phyloP scores from a whole-genome alignment of 306 rosid genomes.

The Oxytropis ochrocephala region DNA sequence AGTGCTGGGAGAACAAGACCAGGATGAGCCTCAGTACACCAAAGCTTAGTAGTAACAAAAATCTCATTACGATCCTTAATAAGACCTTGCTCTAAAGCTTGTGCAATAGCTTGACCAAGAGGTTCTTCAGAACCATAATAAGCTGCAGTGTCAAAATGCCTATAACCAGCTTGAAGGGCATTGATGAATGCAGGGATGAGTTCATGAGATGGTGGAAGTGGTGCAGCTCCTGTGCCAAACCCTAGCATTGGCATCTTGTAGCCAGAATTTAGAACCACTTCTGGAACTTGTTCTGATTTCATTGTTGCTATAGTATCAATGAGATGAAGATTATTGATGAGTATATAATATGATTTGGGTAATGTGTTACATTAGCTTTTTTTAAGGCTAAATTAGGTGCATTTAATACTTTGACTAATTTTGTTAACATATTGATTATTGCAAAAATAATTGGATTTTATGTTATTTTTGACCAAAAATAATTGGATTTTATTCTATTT shows the following conservation, averaged over 20 bases:
- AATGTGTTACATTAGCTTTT: neutral
- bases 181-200: conserved; percentile 17
- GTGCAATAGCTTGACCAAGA: conserved; percentile 27
- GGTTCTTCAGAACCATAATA: conserved; percentile 37
- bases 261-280: conserved; percentile 28
- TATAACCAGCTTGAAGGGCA: conserved; percentile 27
- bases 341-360: neutral
- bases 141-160: conserved; percentile 45
- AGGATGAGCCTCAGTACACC: conserved; percentile 35
- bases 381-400: neutral
- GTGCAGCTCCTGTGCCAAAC: conserved; percentile 25
- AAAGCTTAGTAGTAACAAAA: conserved; percentile 46
- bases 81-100: conserved; percentile 32
- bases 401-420: neutral
- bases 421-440: neutral
- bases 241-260: conserved; percentile 30
- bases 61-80: conserved; percentile 35
- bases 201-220: conserved; percentile 22
- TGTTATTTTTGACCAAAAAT: neutral
- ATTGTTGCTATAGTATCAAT: neutral
- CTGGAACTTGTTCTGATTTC: conserved; percentile 15
- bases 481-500: neutral
- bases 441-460: too few relatives aligned
- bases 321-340: neutral
- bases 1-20: conserved; percentile 39